A percentile compares a stretch with the other conserved stretches of the same genome.
Conservation (phyloP, 352 stramenopile species). For the Globisporangium abappressorium region DNA sequence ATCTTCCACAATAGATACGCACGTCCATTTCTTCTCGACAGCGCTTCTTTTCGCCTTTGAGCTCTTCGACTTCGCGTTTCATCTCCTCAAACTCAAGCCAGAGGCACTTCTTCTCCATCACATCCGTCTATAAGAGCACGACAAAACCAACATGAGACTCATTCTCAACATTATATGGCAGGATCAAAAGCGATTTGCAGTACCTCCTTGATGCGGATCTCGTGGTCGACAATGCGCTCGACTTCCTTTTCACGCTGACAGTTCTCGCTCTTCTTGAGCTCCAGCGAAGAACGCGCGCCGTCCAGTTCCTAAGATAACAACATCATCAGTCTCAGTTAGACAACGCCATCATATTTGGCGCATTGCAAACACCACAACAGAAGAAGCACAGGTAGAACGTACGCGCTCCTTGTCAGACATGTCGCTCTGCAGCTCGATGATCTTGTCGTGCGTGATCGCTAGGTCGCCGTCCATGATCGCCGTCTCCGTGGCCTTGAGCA, state of each 20-base stretch:
- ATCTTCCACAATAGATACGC: not conserved
- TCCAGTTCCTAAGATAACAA: constrained; percentile 51
- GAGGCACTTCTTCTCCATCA: constrained; percentile 87
- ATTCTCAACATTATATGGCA: no score
- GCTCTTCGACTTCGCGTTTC: constrained; percentile 59
- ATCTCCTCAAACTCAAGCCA: constrained; percentile 84
- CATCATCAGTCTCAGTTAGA: not conserved
- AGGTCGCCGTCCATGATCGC: constrained; percentile 76
- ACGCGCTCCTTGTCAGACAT: constrained; percentile 72
- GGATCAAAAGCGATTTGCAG: not conserved
- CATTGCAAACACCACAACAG: not conserved
- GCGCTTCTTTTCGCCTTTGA: constrained; percentile 66
- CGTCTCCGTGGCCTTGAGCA: constrained; percentile 77
- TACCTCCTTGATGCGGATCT: constrained; percentile 77
- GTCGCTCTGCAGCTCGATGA: constrained; percentile 74
- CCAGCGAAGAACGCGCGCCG: constrained; percentile 50
- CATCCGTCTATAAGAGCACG: constrained; percentile 38
- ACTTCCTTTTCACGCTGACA: constrained; percentile 79
- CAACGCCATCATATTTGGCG: not conserved
- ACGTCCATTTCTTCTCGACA: constrained; percentile 75
- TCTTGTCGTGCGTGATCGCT: constrained; percentile 64
- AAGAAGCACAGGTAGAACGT: constrained; percentile 12
- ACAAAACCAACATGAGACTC: not conserved
- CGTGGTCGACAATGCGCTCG: constrained; percentile 79
- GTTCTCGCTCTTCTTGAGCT: constrained; percentile 86